phyloP scores from a whole-genome alignment of 331 rosid genomes.

The Quercus lobata region DNA sequence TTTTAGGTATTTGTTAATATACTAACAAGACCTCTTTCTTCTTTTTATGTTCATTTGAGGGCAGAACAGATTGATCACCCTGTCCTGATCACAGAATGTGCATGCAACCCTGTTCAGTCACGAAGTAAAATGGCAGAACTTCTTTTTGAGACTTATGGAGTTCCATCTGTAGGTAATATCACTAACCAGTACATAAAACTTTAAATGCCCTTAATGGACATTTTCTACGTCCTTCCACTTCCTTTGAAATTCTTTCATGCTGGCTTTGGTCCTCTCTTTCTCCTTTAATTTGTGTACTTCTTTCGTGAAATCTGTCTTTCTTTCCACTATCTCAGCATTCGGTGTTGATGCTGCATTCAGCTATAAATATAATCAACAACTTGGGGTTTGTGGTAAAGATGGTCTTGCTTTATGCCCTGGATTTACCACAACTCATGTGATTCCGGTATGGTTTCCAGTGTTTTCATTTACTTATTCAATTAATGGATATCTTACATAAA shows the following conservation, averaged over 20 bases:
- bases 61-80: conserved; percentile 97
- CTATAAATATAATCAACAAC: conserved; percentile 77
- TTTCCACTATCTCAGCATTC: conserved; percentile 57
- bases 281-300: not conserved
- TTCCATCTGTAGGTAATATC: conserved; percentile 76
- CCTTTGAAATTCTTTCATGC: not conserved
- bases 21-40: conserved; percentile 12
- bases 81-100: conserved; percentile 88
- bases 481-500: not conserved
- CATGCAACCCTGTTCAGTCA: conserved; percentile 90
- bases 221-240: not conserved
- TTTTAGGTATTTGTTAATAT: not conserved
- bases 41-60: conserved; percentile 47
- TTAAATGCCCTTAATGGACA: not conserved
- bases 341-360: conserved; percentile 98
- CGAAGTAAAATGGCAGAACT: conserved; percentile 98
- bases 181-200: not conserved
- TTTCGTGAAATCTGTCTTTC: not conserved
- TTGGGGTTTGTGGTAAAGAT: conserved; percentile 78
- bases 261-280: not conserved
- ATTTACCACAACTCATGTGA: conserved; percentile 84
- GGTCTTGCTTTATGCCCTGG: conserved; percentile 97
- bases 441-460: conserved; percentile 67
- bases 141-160: conserved; percentile 95
- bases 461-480: conserved; percentile 3